phyloP scores from a whole-genome alignment of 805 yeast genomes.

The Saturnispora dispora region DNA sequence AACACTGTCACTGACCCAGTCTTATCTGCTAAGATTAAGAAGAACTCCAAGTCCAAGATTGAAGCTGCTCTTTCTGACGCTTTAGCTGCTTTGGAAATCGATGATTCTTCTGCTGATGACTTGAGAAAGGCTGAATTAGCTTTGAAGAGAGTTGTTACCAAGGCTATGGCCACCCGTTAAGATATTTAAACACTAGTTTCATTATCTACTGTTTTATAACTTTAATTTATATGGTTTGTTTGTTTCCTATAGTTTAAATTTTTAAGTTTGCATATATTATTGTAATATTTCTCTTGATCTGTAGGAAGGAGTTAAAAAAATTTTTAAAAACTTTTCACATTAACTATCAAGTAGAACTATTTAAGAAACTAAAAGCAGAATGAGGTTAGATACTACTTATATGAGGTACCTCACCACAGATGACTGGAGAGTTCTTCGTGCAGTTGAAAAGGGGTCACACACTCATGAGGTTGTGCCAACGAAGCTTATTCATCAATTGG shows the following conservation, averaged over 20 bases:
- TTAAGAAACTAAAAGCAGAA: not conserved
- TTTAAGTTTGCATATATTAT: not conserved
- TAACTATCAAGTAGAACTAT: not conserved
- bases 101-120: conserved; percentile 95
- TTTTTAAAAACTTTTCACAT: not conserved
- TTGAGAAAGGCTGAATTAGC: conserved; percentile 98
- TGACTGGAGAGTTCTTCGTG: conserved; percentile 83
- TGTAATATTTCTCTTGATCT: not conserved
- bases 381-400: conserved; percentile 89
- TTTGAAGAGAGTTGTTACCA: conserved; percentile 98
- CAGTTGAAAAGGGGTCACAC: conserved; percentile 82
- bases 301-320: not conserved
- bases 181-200: conserved; percentile 11
- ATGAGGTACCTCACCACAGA: conserved; percentile 89
- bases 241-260: conserved; percentile 7
- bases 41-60: conserved; percentile 93
- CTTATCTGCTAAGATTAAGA: conserved; percentile 94
- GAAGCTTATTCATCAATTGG: conserved; percentile 65
- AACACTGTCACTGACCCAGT: conserved; percentile 97
- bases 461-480: conserved; percentile 96
- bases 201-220: not conserved
- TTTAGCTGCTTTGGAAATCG: conserved; percentile 93
- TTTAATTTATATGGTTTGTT: conserved; percentile 6
- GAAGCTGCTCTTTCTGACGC: conserved; percentile 98
- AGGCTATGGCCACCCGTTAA: conserved; percentile 98